Conservation (phyloP, 1,284 basidiomycete genomes). For the Cryptococcus sp. region DNA sequence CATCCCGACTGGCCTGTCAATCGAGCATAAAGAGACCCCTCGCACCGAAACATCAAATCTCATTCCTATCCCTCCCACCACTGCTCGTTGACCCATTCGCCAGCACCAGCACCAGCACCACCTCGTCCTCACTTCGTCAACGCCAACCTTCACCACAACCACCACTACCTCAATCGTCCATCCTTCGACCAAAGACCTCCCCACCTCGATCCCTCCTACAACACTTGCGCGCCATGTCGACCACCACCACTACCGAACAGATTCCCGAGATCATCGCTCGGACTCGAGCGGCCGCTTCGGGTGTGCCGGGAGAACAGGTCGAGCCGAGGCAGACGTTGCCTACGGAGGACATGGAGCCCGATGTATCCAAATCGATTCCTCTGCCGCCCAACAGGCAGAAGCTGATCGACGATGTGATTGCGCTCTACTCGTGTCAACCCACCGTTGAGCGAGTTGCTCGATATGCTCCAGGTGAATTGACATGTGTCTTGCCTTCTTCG, state of each 20-base stretch:
- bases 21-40: background rate
- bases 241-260: conserved; percentile 5
- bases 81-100: background rate
- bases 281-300: conserved; percentile 27
- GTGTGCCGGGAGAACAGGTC: conserved; percentile 23
- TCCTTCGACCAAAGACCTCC: background rate
- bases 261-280: conserved; percentile 29
- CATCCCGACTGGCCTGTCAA: background rate
- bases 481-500: background rate
- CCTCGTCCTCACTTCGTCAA: too few relatives aligned
- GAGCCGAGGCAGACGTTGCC: conserved; percentile 31
- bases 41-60: background rate
- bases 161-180: background rate
- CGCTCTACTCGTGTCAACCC: conserved; percentile 28
- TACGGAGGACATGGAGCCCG: conserved; percentile 35
- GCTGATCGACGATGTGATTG: conserved; percentile 35
- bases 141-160: background rate
- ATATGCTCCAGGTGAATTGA: conserved; percentile 25
- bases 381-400: conserved; percentile 29
- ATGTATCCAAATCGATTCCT: conserved; percentile 26
- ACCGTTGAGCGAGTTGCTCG: conserved; percentile 32
- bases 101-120: too few relatives aligned
- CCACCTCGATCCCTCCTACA: background rate
- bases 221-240: conserved; percentile 6
- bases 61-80: background rate